phyloP scores from a whole-genome alignment of 768 basidiomycete genomes.

The Mrakia blollopis region DNA sequence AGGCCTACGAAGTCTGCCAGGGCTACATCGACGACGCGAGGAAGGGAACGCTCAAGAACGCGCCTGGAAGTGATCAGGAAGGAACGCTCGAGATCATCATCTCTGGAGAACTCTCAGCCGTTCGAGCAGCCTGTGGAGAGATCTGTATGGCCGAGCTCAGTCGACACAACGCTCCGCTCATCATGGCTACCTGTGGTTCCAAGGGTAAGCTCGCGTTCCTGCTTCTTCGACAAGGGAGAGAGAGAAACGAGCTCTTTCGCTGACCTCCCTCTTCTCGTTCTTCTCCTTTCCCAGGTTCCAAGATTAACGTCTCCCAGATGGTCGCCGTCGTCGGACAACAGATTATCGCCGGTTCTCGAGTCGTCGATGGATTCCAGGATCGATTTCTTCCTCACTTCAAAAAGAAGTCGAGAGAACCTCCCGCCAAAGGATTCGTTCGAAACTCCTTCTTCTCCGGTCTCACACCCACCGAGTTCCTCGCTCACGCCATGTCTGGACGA shows the following conservation, averaged over 20 bases:
- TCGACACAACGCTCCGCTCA: constrained; percentile 89
- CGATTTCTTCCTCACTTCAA: constrained; percentile 97
- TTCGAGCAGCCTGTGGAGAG: constrained; percentile 91
- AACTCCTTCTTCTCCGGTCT: constrained; percentile 95
- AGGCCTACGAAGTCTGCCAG: constrained; percentile 81
- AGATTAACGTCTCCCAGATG: constrained; percentile 99
- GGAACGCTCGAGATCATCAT: constrained; percentile 96
- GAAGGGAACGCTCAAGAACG: constrained; percentile 86
- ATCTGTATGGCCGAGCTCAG: constrained; percentile 99
- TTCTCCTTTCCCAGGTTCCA: constrained; percentile 65
- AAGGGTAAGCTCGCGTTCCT: constrained; percentile 59
- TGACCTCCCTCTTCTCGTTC: neutral
- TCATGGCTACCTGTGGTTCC: constrained; percentile 99
- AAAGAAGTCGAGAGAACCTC: constrained; percentile 92
- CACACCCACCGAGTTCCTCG: constrained; percentile 89
- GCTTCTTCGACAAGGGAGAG: neutral
- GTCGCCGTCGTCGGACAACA: constrained; percentile 99
- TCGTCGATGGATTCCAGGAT: constrained; percentile 98
- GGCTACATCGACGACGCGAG: constrained; percentile 84
- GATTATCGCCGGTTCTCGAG: constrained; percentile 95
- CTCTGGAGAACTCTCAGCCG: constrained; percentile 85
- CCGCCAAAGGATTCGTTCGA: constrained; percentile 94
- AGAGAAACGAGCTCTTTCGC: neutral
- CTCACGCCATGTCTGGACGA: constrained; percentile 97
- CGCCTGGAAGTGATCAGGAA: constrained; percentile 95